phyloP scores from a whole-genome alignment of 2,329 filamentous ascomycete genomes.

The Epichloe elymi region DNA sequence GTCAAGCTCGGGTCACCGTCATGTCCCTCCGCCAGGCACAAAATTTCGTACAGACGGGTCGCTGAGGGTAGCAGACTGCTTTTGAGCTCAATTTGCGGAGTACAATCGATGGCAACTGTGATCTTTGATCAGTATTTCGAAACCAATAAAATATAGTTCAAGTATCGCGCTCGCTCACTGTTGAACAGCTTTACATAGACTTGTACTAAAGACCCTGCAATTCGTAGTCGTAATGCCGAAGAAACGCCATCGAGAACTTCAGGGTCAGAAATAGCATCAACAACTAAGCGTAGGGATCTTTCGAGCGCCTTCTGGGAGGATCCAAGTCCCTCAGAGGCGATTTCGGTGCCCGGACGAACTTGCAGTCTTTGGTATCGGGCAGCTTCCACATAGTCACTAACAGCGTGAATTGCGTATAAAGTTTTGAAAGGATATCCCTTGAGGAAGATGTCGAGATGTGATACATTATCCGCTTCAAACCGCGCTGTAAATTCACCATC shows the following conservation, averaged over 20 bases:
- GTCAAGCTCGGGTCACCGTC: conserved; percentile 13
- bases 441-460: conserved; percentile 52
- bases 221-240: conserved; percentile 12
- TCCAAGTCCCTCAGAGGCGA: background rate
- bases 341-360: conserved; percentile 13
- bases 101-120: background rate
- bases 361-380: conserved; percentile 18
- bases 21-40: conserved; percentile 13
- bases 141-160: no score
- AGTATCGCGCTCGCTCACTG: conserved; percentile 7
- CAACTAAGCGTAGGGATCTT: conserved; percentile 39
- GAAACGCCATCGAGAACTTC: conserved; percentile 31
- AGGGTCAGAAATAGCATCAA: conserved; percentile 46
- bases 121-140: background rate
- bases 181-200: conserved; percentile 16
- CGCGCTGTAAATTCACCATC: conserved; percentile 47
- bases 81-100: conserved; percentile 1
- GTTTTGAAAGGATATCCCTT: conserved; percentile 56
- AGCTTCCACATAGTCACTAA: conserved; percentile 46
- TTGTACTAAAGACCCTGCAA: conserved; percentile 17
- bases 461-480: conserved; percentile 40
- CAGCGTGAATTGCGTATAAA: conserved; percentile 57
- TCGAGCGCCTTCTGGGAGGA: conserved; percentile 13
- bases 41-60: conserved; percentile 12
- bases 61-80: conserved; percentile 2